Base-by-base conservation (phyloP, 352 stramenopile genomes). In the Thalassiosira livingstoniorum region DNA sequence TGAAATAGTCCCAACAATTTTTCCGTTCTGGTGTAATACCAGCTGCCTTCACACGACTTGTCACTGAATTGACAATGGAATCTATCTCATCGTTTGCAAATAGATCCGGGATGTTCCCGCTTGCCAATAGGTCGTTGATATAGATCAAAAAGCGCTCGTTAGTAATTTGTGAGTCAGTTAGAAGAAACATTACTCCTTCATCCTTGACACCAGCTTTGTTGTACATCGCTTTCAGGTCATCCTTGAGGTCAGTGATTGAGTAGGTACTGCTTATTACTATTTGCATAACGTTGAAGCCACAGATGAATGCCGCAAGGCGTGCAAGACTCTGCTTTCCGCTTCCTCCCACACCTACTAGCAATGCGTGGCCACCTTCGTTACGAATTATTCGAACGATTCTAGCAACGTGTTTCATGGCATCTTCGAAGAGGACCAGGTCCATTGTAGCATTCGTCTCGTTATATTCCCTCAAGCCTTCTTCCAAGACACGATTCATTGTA, bases 81-180 rank as follows among this genome's bases (percentile, higher is more conserved):
- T 99, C 97, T 7, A 98, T 86, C 39, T 99, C 97, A 78, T 99
- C 97, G 74, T 97, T 97, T 0, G 95, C 89, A 88, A 99, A 99
- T 18, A 99, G 88, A 85, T 99, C 97, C 0, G 96, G 95, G 74
- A 99, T 97, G 94, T 97, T 98, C 0, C 97, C 97, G 64, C 92
- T 96, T 34, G 94, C 96, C 4, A 99, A 86, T 86, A 99, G 96
- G 63, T 98, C 96, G 86, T 99, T 99, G 88, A 99, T 99, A 84
- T 98, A 99, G 39, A 99, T 97, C 7, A 99, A 94, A 85, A 99
- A 99, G 0, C 95, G 91, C 68, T 99, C 97, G 81, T 99, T 97
- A 42, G 98, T 96, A 72, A 99, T 99, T 89, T 99, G 97, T 13
- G 96, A 98, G 86, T 99, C 97, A 0, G 96, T 99, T 51, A 99